These are phyloP conservation scores for Abrus pulchellus DNA, from an alignment of 306 rosid genomes.

Conservation along the genomic window DNA sequence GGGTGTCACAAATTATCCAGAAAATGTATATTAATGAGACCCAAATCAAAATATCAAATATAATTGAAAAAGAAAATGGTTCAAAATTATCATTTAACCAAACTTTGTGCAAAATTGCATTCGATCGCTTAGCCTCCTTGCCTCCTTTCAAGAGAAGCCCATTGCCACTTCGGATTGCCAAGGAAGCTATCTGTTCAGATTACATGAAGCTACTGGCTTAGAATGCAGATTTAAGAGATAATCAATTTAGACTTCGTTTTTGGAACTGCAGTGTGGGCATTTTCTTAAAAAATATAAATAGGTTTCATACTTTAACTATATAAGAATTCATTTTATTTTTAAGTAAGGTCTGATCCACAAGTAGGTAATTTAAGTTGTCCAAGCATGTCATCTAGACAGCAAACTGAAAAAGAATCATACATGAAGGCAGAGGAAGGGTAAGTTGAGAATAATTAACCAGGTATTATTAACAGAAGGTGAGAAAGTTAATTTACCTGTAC, in stretches of 20 bases:
- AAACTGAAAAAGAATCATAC: slow-evolving; percentile 15
- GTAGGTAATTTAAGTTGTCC: slow-evolving; percentile 14
- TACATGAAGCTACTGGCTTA: slow-evolving; percentile 41
- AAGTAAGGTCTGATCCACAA: slow-evolving; percentile 24
- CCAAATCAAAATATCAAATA: slow-evolving; percentile 36
- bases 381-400: slow-evolving; percentile 31
- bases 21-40: slow-evolving; percentile 2
- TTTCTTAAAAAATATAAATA: not conserved
- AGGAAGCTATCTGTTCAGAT: slow-evolving; percentile 86
- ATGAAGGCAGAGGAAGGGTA: slow-evolving; percentile 3
- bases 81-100: slow-evolving; percentile 41
- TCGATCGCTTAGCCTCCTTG: slow-evolving; percentile 97
- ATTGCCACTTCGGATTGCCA: slow-evolving; percentile 96
- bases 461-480: slow-evolving; percentile 6
- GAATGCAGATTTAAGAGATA: slow-evolving; percentile 38
- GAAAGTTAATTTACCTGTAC: slow-evolving; percentile 75
- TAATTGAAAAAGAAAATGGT: slow-evolving; percentile 15
- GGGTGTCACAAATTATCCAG: slow-evolving; percentile 15
- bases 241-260: not conserved
- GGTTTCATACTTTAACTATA: not conserved
- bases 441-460: slow-evolving; percentile 19
- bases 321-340: slow-evolving; percentile 32
- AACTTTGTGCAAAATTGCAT: slow-evolving; percentile 91
- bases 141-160: slow-evolving; percentile 99
- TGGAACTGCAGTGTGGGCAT: not conserved